These are phyloP conservation scores for Drechmeria coniospora DNA, from an alignment of 2,329 filamentous ascomycete genomes.

Conservation along the genomic window DNA sequence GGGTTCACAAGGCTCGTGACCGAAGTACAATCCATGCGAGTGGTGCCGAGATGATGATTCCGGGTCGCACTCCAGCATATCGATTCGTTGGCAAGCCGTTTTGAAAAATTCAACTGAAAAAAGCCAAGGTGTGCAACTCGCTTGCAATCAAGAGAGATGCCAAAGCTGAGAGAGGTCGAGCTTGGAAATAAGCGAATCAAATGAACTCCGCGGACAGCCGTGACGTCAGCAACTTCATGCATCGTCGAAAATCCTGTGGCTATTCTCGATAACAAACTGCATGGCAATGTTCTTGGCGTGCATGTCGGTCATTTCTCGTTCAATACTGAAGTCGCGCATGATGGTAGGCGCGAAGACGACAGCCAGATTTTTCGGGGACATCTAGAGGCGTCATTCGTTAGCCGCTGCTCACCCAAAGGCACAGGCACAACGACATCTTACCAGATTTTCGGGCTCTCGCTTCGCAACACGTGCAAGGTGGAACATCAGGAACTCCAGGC, in stretches of 20 bases:
- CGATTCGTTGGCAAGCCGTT: too few relatives aligned
- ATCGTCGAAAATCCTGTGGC: constrained; percentile 60
- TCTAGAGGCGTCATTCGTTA: constrained; percentile 35
- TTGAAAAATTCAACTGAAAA: too few relatives aligned
- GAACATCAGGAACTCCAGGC: constrained; percentile 85
- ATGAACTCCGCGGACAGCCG: too few relatives aligned
- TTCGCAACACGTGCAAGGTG: constrained; percentile 78
- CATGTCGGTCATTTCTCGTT: constrained; percentile 93
- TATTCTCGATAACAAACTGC: constrained; percentile 86
- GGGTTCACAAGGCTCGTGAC: too few relatives aligned
- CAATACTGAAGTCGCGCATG: constrained; percentile 79
- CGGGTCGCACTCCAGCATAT: too few relatives aligned
- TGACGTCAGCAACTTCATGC: constrained; percentile 6
- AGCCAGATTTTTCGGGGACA: constrained; percentile 91
- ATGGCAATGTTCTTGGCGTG: constrained; percentile 83
- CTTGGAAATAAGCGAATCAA: too few relatives aligned
- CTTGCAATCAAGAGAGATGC: too few relatives aligned
- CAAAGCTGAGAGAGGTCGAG: too few relatives aligned
- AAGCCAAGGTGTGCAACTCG: too few relatives aligned
- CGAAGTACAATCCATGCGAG: too few relatives aligned
- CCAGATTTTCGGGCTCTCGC: constrained; percentile 70
- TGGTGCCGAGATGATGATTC: too few relatives aligned
- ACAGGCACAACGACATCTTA: constrained; percentile 31
- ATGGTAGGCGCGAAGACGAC: constrained; percentile 97
- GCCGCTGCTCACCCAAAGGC: constrained; percentile 1